Conservation (phyloP, 2,329 filamentous ascomycete genomes). For the Ascochyta lentis region DNA sequence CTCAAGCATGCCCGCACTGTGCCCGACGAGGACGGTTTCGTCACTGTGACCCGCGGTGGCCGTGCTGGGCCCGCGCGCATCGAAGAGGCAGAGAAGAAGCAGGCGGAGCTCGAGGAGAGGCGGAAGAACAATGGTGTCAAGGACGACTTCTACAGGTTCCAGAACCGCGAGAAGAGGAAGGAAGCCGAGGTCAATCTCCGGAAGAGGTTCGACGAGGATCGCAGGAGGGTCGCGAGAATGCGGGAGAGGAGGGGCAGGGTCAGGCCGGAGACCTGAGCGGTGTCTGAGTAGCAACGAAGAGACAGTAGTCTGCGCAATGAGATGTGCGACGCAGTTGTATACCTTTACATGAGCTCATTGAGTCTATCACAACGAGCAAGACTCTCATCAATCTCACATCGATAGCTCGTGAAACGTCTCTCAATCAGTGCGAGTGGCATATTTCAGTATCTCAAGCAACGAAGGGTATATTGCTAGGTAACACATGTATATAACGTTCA, state of each 20-base stretch:
- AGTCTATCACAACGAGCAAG: no score
- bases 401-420: no score
- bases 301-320: no score
- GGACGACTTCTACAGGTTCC: constrained; percentile 83
- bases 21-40: constrained; percentile 93
- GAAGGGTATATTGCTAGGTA: not conserved
- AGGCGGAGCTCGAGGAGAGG: constrained; percentile 59
- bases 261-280: constrained; percentile 32
- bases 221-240: constrained; percentile 73
- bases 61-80: constrained; percentile 74
- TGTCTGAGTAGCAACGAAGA: no score
- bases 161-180: constrained; percentile 80
- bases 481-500: not conserved
- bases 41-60: constrained; percentile 83
- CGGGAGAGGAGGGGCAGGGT: constrained; percentile 63
- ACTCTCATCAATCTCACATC: no score
- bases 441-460: no score
- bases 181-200: constrained; percentile 72
- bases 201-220: constrained; percentile 78
- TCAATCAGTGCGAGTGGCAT: no score
- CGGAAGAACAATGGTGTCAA: constrained; percentile 64
- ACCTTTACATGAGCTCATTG: no score
- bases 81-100: constrained; percentile 68
- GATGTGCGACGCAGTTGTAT: no score
- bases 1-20: constrained; percentile 72